phyloP scores from a whole-genome alignment of 2,329 filamentous ascomycete species.

The Plenodomus lindquistii region DNA sequence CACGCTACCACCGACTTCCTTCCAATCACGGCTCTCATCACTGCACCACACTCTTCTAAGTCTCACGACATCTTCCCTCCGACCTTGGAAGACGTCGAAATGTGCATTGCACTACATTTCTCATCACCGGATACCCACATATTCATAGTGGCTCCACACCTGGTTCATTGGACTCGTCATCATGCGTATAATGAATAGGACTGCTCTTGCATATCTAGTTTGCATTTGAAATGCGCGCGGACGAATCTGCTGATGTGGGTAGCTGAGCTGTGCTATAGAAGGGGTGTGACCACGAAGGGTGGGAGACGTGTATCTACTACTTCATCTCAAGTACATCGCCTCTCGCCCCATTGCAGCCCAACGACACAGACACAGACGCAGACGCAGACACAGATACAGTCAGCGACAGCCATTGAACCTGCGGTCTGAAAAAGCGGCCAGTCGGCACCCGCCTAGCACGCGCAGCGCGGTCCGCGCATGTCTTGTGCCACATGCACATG shows the following conservation, averaged over 20 bases:
- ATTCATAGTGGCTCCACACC: slow-evolving; percentile 3
- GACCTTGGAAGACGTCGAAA: slow-evolving; percentile 9
- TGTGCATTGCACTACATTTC: slow-evolving; percentile 17
- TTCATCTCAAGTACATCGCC: neutral
- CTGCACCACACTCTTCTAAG: slow-evolving; percentile 17
- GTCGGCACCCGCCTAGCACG: slow-evolving; percentile 17
- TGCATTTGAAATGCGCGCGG: slow-evolving; percentile 9
- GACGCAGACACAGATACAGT: too few relatives aligned
- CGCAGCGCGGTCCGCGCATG: slow-evolving; percentile 10
- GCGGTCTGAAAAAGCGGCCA: slow-evolving; percentile 28
- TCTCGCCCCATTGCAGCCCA: neutral
- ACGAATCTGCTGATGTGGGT: slow-evolving; percentile 29
- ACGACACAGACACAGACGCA: slow-evolving; percentile 11
- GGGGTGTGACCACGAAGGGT: neutral
- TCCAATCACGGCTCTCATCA: slow-evolving; percentile 32
- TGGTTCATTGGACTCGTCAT: slow-evolving; percentile 18
- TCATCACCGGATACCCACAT: slow-evolving; percentile 7
- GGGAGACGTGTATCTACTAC: neutral
- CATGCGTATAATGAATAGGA: slow-evolving; percentile 1
- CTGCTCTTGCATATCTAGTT: slow-evolving; percentile 19
- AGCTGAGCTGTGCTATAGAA: slow-evolving; percentile 23
- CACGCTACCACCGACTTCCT: slow-evolving; percentile 20
- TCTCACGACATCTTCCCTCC: slow-evolving; percentile 10
- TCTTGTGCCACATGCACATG: slow-evolving; percentile 11
- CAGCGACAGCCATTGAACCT: slow-evolving; percentile 12